Conservation (phyloP, 805 yeast genomes). For the Ogataea ganodermae region DNA sequence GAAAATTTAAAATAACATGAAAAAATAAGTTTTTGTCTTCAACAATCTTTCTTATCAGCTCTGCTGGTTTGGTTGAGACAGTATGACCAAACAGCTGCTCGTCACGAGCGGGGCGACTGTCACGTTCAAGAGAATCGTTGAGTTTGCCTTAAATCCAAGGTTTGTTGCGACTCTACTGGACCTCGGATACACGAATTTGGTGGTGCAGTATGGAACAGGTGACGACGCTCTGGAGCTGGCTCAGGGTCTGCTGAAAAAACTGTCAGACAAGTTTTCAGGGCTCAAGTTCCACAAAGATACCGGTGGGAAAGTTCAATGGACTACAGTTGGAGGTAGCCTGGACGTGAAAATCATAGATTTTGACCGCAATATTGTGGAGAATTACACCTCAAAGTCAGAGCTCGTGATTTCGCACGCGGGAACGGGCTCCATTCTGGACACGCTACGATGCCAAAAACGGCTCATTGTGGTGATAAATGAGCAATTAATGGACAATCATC, state of each 20-base stretch:
- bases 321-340: slow-evolving; percentile 14
- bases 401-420: slow-evolving; percentile 86
- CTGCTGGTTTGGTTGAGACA: neutral
- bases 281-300: neutral
- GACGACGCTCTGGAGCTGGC: slow-evolving; percentile 17
- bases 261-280: neutral
- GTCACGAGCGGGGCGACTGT: slow-evolving; percentile 93
- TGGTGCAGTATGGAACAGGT: slow-evolving; percentile 60
- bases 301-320: neutral
- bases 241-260: slow-evolving; percentile 5
- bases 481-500: slow-evolving; percentile 84
- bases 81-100: slow-evolving; percentile 36
- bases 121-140: slow-evolving; percentile 64
- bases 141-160: slow-evolving; percentile 37
- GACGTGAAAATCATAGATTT: slow-evolving; percentile 49
- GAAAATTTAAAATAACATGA: neutral
- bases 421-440: slow-evolving; percentile 88
- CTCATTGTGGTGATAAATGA: slow-evolving; percentile 73
- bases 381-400: slow-evolving; percentile 47
- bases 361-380: slow-evolving; percentile 40
- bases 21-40: neutral
- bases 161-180: slow-evolving; percentile 41
- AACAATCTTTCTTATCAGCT: neutral
- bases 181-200: slow-evolving; percentile 42
- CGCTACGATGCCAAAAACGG: slow-evolving; percentile 55